A percentile compares a stretch with the other conserved stretches of the same genome.
These are phyloP conservation scores for Ceratonia siliqua DNA, from an alignment of 306 rosid species.

Conservation along the genomic window DNA sequence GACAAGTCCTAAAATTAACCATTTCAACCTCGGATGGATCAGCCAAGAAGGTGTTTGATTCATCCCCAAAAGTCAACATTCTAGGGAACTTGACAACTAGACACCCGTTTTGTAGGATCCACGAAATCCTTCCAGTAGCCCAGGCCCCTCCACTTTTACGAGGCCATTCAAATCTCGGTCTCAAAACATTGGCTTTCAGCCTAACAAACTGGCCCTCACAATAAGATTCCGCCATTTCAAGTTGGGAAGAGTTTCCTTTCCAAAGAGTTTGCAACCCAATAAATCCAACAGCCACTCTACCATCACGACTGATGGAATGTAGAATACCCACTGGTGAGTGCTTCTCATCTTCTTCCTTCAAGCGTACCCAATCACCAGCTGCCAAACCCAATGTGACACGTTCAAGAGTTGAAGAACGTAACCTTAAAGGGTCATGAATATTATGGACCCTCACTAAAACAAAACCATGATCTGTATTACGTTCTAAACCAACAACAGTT, in stretches of 20 bases:
- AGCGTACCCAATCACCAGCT: constrained; percentile 78
- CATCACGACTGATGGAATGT: constrained; percentile 67
- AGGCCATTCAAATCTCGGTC: constrained; percentile 90
- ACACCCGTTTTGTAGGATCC: constrained; percentile 87
- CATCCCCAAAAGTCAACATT: constrained; percentile 58
- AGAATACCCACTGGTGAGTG: constrained; percentile 85
- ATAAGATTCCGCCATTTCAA: constrained; percentile 77
- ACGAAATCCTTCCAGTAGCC: constrained; percentile 75
- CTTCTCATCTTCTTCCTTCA: constrained; percentile 60
- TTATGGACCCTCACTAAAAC: constrained; percentile 81
- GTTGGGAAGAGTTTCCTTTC: constrained; percentile 67
- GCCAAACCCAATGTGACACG: constrained; percentile 79
- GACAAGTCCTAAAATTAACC: constrained; percentile 61
- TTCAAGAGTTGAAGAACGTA: constrained; percentile 62
- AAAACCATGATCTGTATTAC: constrained; percentile 53
- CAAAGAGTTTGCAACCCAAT: constrained; percentile 76
- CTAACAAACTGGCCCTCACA: constrained; percentile 78
- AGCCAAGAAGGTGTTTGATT: constrained; percentile 55
- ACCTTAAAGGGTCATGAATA: constrained; percentile 75
- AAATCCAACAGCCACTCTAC: constrained; percentile 69
- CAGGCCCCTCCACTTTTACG: constrained; percentile 54
- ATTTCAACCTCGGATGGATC: constrained; percentile 90
- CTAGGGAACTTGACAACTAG: constrained; percentile 84
- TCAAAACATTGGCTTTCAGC: constrained; percentile 56
- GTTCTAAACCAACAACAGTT: constrained; percentile 74